phyloP scores from a whole-genome alignment of 2,329 filamentous ascomycete species.

The Monilinia aucupariae region DNA sequence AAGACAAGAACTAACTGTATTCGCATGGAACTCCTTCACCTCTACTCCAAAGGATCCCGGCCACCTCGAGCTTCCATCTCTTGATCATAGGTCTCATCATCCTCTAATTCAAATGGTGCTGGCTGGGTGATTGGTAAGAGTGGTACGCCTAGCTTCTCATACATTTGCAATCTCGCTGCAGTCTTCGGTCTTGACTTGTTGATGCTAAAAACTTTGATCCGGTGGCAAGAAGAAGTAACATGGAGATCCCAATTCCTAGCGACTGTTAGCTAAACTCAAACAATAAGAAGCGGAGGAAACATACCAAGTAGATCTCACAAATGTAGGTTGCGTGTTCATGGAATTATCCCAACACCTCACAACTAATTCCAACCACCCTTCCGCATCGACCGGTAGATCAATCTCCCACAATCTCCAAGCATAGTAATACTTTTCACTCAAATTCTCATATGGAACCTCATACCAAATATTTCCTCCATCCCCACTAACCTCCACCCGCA shows the following conservation, averaged over 20 bases:
- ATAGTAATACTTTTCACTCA: constrained; percentile 57
- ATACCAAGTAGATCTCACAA: constrained; percentile 47
- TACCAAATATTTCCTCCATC: constrained; percentile 61
- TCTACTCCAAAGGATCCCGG: constrained; percentile 15
- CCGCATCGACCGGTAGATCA: constrained; percentile 56
- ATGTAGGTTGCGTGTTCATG: constrained; percentile 54
- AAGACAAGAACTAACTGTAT: neutral
- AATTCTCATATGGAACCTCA: constrained; percentile 55
- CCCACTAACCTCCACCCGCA: constrained; percentile 61
- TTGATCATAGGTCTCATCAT: constrained; percentile 11
- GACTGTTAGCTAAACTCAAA: neutral
- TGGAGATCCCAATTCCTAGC: constrained; percentile 57
- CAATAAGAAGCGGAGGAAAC: neutral
- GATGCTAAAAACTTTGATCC: constrained; percentile 57
- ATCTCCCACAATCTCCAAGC: constrained; percentile 61
- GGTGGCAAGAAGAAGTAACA: constrained; percentile 57
- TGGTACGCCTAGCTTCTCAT: constrained; percentile 18
- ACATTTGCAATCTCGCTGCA: constrained; percentile 16
- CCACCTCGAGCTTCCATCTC: constrained; percentile 15
- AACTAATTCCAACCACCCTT: constrained; percentile 56
- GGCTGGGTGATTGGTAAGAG: constrained; percentile 21
- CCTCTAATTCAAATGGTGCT: constrained; percentile 11
- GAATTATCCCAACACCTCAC: constrained; percentile 57
- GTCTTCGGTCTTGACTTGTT: constrained; percentile 42
- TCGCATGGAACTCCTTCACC: neutral